Evolutionary conservation across 116 monocot genomes (phyloP).

Genomic region (Phalaenopsis hybrid): DNA sequence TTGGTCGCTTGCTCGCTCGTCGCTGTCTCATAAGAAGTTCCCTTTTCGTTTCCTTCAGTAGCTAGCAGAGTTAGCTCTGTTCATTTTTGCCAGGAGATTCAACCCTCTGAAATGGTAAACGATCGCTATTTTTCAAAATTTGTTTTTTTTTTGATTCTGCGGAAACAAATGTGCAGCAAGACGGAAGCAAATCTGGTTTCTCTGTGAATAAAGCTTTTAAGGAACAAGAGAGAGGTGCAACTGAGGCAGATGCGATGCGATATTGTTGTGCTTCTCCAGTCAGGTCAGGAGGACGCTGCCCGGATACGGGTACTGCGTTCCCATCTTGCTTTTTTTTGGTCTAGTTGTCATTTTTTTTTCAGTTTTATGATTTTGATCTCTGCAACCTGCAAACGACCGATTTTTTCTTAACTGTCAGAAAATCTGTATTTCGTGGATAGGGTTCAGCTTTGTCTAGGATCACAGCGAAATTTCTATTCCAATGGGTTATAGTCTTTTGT

Average conservation of each 20-base stretch:
- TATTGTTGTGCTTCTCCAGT: constrained; percentile 49
- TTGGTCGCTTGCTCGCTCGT: not conserved
- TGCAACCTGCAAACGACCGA: not conserved
- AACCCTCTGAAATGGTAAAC: constrained; percentile 46
- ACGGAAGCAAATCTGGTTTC: constrained; percentile 54
- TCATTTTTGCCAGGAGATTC: constrained; percentile 31
- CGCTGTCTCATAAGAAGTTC: constrained; percentile 3
- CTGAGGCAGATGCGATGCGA: constrained; percentile 75
- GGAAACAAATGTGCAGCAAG: constrained; percentile 39
- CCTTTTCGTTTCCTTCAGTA: constrained; percentile 27
- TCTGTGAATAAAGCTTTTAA: constrained; percentile 58
- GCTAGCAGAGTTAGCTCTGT: constrained; percentile 18
- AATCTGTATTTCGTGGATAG: not conserved
- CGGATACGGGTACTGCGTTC: constrained; percentile 44
- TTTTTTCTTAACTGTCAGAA: not conserved
- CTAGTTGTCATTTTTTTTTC: not conserved
- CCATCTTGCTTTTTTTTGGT: not conserved
- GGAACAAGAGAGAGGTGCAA: constrained; percentile 54
- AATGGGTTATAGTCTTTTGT: not conserved
- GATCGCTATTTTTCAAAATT: not conserved
- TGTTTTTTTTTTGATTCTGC: not conserved
- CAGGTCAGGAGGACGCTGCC: constrained; percentile 57
- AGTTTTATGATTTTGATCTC: not conserved
- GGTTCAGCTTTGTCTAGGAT: not conserved
- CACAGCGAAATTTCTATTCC: not conserved